A percentile compares a stretch with the other conserved stretches of the same genome.
These are phyloP conservation scores for Mrakia frigida DNA, from an alignment of 768 basidiomycete genomes.

Conservation along the genomic window DNA sequence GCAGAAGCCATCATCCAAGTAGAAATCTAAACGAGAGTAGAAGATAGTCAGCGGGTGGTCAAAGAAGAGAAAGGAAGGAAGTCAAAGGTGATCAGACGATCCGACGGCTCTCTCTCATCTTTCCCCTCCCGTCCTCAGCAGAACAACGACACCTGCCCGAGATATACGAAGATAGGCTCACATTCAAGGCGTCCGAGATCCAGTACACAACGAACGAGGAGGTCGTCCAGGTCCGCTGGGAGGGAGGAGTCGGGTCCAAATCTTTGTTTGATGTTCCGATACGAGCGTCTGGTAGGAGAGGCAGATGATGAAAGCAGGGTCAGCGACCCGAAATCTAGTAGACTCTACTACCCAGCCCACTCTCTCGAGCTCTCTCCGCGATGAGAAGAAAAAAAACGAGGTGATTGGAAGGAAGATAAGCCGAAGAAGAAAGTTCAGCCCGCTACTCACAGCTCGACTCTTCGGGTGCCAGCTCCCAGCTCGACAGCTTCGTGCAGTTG, in stretches of 20 bases:
- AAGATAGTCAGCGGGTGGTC: background rate
- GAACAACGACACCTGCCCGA: background rate
- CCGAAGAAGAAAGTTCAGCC: background rate
- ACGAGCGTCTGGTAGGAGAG: background rate
- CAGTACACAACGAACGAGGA: background rate
- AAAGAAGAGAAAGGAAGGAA: background rate
- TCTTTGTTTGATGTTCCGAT: conserved; percentile 9
- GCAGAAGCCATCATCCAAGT: conserved; percentile 28
- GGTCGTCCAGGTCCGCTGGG: conserved; percentile 2
- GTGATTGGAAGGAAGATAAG: background rate
- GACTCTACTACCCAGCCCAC: background rate
- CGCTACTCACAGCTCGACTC: conserved; percentile 1
- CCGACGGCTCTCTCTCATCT: background rate
- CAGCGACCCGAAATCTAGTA: too few species aligned
- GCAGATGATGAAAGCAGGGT: too few species aligned
- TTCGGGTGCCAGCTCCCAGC: conserved; percentile 10
- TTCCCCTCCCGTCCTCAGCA: background rate
- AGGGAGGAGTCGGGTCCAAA: conserved; percentile 13
- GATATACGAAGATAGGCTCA: background rate
- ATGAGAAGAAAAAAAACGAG: background rate
- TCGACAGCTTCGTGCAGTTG: conserved; percentile 4
- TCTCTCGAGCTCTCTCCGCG: background rate
- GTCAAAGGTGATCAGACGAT: background rate
- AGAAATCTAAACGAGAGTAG: background rate
- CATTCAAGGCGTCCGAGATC: background rate